Percentiles rank a stretch among this genome's conserved stretches.
These are phyloP conservation scores for Eragrostis tef DNA, from an alignment of 202 grass and related monocot genomes.

Conservation along the genomic window DNA sequence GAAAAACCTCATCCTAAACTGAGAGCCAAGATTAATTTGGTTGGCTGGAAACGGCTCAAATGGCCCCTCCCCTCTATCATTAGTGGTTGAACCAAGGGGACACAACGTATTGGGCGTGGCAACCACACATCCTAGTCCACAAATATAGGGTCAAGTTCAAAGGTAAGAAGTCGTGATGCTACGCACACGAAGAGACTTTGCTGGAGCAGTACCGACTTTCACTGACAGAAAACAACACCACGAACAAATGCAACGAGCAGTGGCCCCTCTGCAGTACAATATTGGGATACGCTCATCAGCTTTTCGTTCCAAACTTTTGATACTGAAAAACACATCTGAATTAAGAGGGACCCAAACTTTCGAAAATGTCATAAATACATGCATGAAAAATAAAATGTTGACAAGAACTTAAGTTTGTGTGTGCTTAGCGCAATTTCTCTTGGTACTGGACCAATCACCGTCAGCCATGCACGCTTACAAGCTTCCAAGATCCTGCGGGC, in stretches of 20 bases:
- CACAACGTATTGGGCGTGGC: slow-evolving; percentile 50
- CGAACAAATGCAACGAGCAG: background rate
- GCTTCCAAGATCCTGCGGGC: slow-evolving; percentile 54
- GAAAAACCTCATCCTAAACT: slow-evolving; percentile 58
- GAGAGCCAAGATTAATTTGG: slow-evolving; percentile 40
- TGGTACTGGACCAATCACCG: slow-evolving; percentile 31
- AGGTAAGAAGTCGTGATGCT: background rate
- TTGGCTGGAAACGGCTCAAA: slow-evolving; percentile 52
- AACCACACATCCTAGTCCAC: slow-evolving; percentile 46
- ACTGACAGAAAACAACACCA: background rate
- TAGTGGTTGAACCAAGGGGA: slow-evolving; percentile 58
- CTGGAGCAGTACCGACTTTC: background rate
- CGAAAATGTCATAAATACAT: background rate
- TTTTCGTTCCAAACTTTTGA: background rate
- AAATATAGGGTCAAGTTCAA: background rate
- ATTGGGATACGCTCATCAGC: background rate
- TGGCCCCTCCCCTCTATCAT: slow-evolving; percentile 51
- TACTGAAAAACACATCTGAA: background rate
- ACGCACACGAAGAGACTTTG: background rate
- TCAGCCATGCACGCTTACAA: slow-evolving; percentile 49
- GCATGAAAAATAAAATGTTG: background rate
- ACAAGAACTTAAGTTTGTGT: background rate
- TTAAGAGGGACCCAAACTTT: background rate
- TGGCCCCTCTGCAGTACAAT: background rate
- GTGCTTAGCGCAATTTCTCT: slow-evolving; percentile 10